These are phyloP conservation scores for Aspergillus sp. DNA, from an alignment of 2,329 filamentous ascomycete species.

Conservation along the genomic window DNA sequence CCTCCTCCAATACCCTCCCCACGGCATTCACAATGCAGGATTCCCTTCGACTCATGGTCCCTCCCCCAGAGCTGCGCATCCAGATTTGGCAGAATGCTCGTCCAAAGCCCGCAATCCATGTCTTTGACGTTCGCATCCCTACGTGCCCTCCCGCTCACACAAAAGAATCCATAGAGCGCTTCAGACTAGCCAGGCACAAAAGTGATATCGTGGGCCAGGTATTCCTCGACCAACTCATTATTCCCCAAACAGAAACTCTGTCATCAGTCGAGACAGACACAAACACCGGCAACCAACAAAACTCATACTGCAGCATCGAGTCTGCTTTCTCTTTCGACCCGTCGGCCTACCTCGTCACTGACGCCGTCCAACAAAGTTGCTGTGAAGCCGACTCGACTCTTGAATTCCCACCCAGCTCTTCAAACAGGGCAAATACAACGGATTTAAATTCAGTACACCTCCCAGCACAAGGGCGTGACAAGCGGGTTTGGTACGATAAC, in stretches of 20 bases:
- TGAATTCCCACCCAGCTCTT: background rate
- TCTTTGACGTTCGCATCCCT: background rate
- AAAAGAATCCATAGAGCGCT: background rate
- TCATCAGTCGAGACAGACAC: background rate
- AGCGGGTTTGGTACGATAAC: background rate
- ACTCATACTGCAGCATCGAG: background rate
- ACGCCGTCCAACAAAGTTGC: background rate
- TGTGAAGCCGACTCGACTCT: background rate
- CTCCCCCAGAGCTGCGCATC: background rate
- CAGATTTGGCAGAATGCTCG: background rate
- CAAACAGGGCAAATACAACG: background rate
- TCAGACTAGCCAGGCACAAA: background rate
- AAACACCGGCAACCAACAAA: background rate
- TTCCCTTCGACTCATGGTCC: background rate
- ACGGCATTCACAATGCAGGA: background rate
- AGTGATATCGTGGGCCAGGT: background rate
- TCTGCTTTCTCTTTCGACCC: background rate
- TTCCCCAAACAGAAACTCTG: background rate
- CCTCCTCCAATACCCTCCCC: too few relatives aligned
- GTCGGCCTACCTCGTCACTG: background rate
- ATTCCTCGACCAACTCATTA: background rate
- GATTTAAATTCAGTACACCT: background rate
- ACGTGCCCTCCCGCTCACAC: background rate
- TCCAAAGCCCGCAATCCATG: background rate
- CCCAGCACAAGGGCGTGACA: background rate